Conservation (phyloP, 75 land plant species). For the Cupressus sempervirens region DNA sequence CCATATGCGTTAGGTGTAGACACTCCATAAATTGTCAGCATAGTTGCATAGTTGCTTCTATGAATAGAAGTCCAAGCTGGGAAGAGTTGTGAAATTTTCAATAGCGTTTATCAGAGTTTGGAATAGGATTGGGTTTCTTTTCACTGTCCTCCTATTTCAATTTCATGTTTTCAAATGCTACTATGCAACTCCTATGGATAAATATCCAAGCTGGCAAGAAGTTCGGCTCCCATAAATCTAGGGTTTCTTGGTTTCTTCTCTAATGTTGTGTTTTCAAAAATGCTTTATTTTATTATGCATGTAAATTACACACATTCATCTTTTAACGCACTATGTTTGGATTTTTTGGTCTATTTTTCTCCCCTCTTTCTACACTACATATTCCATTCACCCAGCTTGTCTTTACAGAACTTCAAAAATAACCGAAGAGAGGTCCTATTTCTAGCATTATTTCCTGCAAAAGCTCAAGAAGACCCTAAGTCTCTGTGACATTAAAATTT, state of each 20-base stretch:
- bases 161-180: not conserved
- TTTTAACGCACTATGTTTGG: not conserved
- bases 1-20: not conserved
- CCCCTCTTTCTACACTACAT: not conserved
- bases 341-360: not conserved
- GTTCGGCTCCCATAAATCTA: no score
- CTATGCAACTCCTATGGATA: no score
- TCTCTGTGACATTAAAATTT: not conserved
- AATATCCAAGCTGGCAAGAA: no score
- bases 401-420: not conserved
- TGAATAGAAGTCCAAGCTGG: not conserved
- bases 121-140: not conserved
- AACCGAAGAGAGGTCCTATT: not conserved
- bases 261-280: no score
- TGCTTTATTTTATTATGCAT: not conserved
- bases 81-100: not conserved
- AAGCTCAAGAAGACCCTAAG: not conserved
- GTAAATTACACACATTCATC: not conserved
- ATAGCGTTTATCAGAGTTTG: not conserved
- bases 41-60: not conserved
- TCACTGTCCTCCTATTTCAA: not conserved
- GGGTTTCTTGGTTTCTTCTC: no score
- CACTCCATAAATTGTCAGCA: not conserved
- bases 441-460: not conserved
- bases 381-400: not conserved